Percentiles rank a stretch among this genome's conserved stretches.
Conservation (phyloP, 208 protist genomes). For the Crithidia mellificae region DNA sequence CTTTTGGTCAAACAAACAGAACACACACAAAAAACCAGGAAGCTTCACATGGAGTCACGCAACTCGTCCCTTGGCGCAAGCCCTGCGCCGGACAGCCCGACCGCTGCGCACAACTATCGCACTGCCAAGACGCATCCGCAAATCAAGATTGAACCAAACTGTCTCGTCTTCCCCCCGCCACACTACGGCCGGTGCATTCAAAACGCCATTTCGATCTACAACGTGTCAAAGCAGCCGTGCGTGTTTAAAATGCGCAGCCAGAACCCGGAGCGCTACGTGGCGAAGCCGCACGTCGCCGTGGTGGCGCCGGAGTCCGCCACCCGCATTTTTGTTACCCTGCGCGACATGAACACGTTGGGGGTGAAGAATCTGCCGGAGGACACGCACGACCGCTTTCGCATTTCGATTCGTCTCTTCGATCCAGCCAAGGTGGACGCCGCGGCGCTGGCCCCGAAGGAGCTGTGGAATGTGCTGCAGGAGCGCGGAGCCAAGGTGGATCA, state of each 20-base stretch:
- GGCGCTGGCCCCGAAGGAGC: slow-evolving; percentile 24
- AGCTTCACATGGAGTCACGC: slow-evolving; percentile 22
- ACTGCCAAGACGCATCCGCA: slow-evolving; percentile 25
- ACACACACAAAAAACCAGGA: no score
- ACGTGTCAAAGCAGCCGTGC: slow-evolving; percentile 48
- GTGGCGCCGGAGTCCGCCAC: slow-evolving; percentile 49
- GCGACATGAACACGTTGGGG: slow-evolving; percentile 37
- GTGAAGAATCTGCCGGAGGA: slow-evolving; percentile 35
- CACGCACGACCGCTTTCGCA: slow-evolving; percentile 49
- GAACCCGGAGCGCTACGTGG: slow-evolving; percentile 70
- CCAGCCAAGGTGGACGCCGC: slow-evolving; percentile 16
- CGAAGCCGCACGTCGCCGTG: slow-evolving; percentile 58
- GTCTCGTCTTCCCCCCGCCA: slow-evolving; percentile 67
- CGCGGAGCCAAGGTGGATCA: slow-evolving; percentile 35
- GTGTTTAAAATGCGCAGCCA: slow-evolving; percentile 72
- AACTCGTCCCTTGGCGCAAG: slow-evolving; percentile 5
- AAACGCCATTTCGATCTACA: slow-evolving; percentile 69
- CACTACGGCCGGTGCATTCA: slow-evolving; percentile 66
- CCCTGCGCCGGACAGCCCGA: background rate
- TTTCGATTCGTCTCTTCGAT: slow-evolving; percentile 46
- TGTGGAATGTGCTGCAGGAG: slow-evolving; percentile 34
- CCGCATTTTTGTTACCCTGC: slow-evolving; percentile 59
- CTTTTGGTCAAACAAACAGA: no score
- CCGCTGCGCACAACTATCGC: background rate
- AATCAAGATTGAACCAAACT: slow-evolving; percentile 62